Conservation (phyloP, 1,139 yeast genomes). For the Yamadazyma spencermartinsiae region DNA sequence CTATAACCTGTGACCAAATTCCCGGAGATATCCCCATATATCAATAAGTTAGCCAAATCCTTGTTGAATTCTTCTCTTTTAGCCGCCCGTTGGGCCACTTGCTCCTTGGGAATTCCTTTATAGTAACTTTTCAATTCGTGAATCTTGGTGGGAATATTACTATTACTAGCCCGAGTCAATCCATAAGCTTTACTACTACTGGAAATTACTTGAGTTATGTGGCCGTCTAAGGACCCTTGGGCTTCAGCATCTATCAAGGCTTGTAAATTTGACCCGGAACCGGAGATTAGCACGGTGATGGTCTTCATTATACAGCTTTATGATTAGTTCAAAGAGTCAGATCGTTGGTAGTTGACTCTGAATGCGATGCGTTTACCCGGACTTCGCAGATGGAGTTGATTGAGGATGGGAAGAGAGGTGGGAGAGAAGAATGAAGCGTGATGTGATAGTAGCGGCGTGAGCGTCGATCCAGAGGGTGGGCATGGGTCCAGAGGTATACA, state of each 20-base stretch:
- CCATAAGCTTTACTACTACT: constrained; percentile 86
- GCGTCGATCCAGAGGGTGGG: too few relatives aligned
- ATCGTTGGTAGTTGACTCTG: neutral
- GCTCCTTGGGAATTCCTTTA: constrained; percentile 67
- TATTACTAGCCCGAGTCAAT: constrained; percentile 68
- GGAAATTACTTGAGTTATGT: constrained; percentile 75
- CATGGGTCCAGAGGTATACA: too few relatives aligned
- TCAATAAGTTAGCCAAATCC: constrained; percentile 71
- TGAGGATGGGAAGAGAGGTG: neutral
- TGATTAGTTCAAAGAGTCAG: neutral
- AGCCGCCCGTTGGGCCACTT: constrained; percentile 51
- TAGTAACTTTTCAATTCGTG: constrained; percentile 79
- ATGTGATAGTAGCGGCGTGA: too few relatives aligned
- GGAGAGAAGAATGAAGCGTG: too few relatives aligned
- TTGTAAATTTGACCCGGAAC: constrained; percentile 91
- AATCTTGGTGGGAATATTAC: constrained; percentile 64
- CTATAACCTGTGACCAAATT: constrained; percentile 26
- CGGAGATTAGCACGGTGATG: constrained; percentile 84
- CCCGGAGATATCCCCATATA: constrained; percentile 45
- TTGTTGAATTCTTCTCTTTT: constrained; percentile 73
- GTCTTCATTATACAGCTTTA: constrained; percentile 23
- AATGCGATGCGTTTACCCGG: neutral
- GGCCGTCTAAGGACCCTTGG: constrained; percentile 46
- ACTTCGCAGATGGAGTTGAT: neutral
- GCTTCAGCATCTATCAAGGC: constrained; percentile 80